Conservation (phyloP, 2,329 filamentous ascomycete genomes). For the Arthrobotrys sinensis region DNA sequence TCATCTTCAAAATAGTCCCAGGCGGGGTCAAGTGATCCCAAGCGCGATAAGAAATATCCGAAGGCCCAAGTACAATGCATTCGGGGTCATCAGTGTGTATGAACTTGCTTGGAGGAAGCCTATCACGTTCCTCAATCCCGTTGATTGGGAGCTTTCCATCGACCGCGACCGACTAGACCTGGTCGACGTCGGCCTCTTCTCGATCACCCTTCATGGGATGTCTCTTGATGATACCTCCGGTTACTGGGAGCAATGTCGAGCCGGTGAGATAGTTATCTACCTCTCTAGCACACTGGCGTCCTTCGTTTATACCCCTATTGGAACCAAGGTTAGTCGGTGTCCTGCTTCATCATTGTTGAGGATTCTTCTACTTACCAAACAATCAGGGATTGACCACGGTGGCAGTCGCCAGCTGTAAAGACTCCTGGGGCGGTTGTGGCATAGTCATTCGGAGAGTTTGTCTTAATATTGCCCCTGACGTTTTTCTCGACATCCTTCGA, state of each 20-base stretch:
- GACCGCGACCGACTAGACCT: conserved; percentile 35
- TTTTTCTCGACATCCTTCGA: conserved; percentile 93
- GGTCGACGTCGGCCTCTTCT: conserved; percentile 18
- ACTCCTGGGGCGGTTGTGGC: conserved; percentile 88
- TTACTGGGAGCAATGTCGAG: conserved; percentile 85
- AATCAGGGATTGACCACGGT: conserved; percentile 93
- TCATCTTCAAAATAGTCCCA: not conserved
- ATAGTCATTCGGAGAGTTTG: conserved; percentile 83
- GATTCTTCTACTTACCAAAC: conserved; percentile 79
- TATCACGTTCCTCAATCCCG: conserved; percentile 22
- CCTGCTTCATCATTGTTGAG: conserved; percentile 9
- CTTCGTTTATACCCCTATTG: conserved; percentile 92
- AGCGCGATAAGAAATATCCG: not conserved
- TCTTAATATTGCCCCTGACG: conserved; percentile 95
- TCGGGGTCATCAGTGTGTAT: conserved; percentile 37
- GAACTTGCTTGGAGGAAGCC: conserved; percentile 17
- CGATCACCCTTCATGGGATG: conserved; percentile 46
- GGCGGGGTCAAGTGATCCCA: conserved; percentile 30
- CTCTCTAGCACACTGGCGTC: conserved; percentile 90
- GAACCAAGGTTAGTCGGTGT: conserved; percentile 65
- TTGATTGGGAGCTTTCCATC: conserved; percentile 29
- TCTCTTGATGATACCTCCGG: conserved; percentile 91
- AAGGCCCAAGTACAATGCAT: conserved; percentile 14
- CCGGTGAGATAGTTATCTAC: conserved; percentile 89
- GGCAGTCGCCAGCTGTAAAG: conserved; percentile 95